A percentile compares a stretch with the other conserved stretches of the same genome.
Conservation (phyloP, 805 yeast species). For the Candida nanaspora region DNA sequence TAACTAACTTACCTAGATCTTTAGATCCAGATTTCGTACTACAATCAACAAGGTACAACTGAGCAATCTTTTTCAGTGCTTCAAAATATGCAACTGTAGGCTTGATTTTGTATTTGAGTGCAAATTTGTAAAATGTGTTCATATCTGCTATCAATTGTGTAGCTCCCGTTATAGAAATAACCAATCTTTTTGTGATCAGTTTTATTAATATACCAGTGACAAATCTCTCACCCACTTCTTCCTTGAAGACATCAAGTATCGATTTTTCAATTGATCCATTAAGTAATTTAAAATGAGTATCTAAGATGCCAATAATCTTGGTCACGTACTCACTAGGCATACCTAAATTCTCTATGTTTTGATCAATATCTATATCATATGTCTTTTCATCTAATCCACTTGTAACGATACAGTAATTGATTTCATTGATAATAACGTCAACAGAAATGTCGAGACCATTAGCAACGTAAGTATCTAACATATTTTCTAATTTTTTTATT, state of each 20-base stretch:
- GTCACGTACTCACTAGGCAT: conserved; percentile 55
- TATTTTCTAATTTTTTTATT: conserved; percentile 53
- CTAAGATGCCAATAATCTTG: conserved; percentile 53
- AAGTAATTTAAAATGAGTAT: conserved; percentile 64
- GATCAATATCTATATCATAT: conserved; percentile 32
- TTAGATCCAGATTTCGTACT: conserved; percentile 61
- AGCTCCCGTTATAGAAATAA: conserved; percentile 78
- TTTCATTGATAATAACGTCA: conserved; percentile 77
- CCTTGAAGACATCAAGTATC: conserved; percentile 86
- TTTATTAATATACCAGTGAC: conserved; percentile 63
- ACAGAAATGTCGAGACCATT: conserved; percentile 91
- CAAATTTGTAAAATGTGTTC: conserved; percentile 70
- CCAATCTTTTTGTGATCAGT: conserved; percentile 58
- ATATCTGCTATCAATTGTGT: conserved; percentile 74
- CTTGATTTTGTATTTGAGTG: conserved; percentile 53
- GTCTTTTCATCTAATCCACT: conserved; percentile 33
- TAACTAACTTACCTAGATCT: conserved; percentile 74
- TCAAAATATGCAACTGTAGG: conserved; percentile 70
- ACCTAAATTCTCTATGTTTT: conserved; percentile 14
- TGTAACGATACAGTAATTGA: conserved; percentile 24
- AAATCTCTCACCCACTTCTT: conserved; percentile 86
- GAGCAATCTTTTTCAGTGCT: conserved; percentile 80
- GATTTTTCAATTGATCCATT: conserved; percentile 82
- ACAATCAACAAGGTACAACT: conserved; percentile 64
- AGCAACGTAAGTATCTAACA: conserved; percentile 84